These are phyloP conservation scores for Lentinula lateritia DNA, from an alignment of 768 basidiomycete species.

Conservation along the genomic window DNA sequence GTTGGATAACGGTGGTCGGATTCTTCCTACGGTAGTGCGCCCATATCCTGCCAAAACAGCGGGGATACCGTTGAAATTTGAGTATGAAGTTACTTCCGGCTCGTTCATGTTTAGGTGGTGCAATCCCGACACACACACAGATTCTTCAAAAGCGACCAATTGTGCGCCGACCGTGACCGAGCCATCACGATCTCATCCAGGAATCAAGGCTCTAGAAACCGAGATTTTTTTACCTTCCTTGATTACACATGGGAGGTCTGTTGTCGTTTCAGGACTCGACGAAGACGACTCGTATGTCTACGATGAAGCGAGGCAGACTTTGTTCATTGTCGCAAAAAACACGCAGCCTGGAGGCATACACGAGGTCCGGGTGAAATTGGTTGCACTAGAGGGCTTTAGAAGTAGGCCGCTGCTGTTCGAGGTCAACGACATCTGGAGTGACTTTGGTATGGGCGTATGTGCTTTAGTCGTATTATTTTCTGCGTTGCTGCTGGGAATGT, in stretches of 20 bases:
- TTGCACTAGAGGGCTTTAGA: slow-evolving; percentile 31
- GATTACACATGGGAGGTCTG: slow-evolving; percentile 48
- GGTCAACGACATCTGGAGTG: slow-evolving; percentile 64
- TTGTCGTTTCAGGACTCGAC: slow-evolving; percentile 54
- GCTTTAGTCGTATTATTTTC: neutral
- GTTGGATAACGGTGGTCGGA: slow-evolving; percentile 78
- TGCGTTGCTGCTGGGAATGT: neutral
- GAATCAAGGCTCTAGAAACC: slow-evolving; percentile 56
- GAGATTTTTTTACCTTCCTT: slow-evolving; percentile 75
- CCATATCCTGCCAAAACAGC: slow-evolving; percentile 91
- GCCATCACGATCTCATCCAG: slow-evolving; percentile 35
- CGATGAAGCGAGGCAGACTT: slow-evolving; percentile 65
- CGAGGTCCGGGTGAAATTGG: slow-evolving; percentile 47
- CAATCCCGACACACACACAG: slow-evolving; percentile 20
- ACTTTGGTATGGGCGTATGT: slow-evolving; percentile 23
- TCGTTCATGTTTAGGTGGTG: slow-evolving; percentile 63
- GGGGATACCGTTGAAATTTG: slow-evolving; percentile 69
- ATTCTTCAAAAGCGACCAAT: neutral
- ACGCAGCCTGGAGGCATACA: slow-evolving; percentile 40
- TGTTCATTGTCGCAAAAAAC: slow-evolving; percentile 54
- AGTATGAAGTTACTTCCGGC: slow-evolving; percentile 76
- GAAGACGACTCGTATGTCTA: slow-evolving; percentile 48
- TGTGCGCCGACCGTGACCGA: slow-evolving; percentile 18
- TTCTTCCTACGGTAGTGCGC: slow-evolving; percentile 74
- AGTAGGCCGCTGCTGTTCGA: slow-evolving; percentile 38